Base-by-base conservation (phyloP, 2,329 filamentous ascomycete species). In the Trichoderma sp. region DNA sequence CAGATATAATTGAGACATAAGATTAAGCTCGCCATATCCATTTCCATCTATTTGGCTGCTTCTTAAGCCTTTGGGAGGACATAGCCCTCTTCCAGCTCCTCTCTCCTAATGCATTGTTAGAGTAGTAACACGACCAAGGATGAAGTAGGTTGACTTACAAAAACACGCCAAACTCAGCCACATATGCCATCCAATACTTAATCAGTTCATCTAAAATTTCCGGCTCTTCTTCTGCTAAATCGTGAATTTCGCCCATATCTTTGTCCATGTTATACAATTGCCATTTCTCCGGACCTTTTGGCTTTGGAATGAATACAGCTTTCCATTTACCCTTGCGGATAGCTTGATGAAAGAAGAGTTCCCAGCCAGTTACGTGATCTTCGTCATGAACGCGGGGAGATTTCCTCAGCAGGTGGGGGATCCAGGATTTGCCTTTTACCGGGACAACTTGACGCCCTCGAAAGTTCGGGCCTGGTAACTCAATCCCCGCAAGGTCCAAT, bases 101-200 rank as follows among this genome's bases (percentile, higher is more conserved):
- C 66, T 28, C 34, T 61, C n/a, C 65, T 69, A 4, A 9, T 43
- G 34, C 2, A 24, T 9, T n/a, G 28, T 69, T 47, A 69, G 66
- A 2, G 30, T 15, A 56, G 47, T 5, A 39, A 28, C 8, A 18
- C 8, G 24, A 69, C 7, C 1, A 7, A 12, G 26, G 3, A 32
- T 32, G 9, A 18, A 21, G 66, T 34, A 43, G 24, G 18, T 14
- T 24, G 24, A 24, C 66, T 69, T 47, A 69, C 66, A 69, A 47
- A 18, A 69, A 69, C 9, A 69, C 36, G 2, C 74, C 75, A 9
- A 72, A 73, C 28, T 76, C 74, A 30, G 65, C 63, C 24, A 71
- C 60, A 76, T 85, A 86, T 4, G 82, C 81, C 30, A 81, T 72
- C 76, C 77, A 78, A 12, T 73, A 71, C 34, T 72, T 73, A 43